Evolutionary conservation across 306 rosid genomes (phyloP), one percentile per base, ranked within the genome.

Genomic region (Quercus agrifolia): DNA sequence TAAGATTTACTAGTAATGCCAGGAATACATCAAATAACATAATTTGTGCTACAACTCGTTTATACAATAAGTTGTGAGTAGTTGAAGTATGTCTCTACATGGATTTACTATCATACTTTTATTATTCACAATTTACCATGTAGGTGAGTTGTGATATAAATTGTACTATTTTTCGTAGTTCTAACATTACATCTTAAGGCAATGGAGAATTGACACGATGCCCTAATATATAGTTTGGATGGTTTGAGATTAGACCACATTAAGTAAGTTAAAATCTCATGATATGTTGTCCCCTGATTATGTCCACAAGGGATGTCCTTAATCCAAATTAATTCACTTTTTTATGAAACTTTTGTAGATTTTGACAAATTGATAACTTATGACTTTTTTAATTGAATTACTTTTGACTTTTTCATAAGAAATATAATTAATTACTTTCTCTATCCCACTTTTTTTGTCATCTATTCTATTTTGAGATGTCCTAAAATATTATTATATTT

Each of bases 201-300:
- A 38, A 7, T 38, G 67, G 78, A 74, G 79, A 83, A 57, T n/a
- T 15, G 70, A 51, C 75, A 52, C 69, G 77, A 77, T 72, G 82
- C 64, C 84, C 89, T 82, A 52, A 63, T 31, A 56, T 56, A 63
- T 76, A 59, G 51, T 67, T 54, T 79, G 35, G 58, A 23, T 74
- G 38, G 52, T 73, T 80, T 74, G 46, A 44, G 20, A 74, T 76
- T 57, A 76, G 83, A 81, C 82, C 52, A n/a, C 19, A 55, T 20
- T 6, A 23, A 62, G 51, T 38, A 54, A 56, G 63, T 25, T 74
- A 30, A 10, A 68, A 58, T 69, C 20, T 74, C 59, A 56, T 25
- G 17, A 15, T 73, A 33, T 19, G n/a, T 67, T 19, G 46, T 33
- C 51, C 6, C 52, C 9, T 67, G 27, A 67, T 18, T 67, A 19